Conservation (phyloP, 805 yeast species). For the Tetrapisispora namnaoensis region DNA sequence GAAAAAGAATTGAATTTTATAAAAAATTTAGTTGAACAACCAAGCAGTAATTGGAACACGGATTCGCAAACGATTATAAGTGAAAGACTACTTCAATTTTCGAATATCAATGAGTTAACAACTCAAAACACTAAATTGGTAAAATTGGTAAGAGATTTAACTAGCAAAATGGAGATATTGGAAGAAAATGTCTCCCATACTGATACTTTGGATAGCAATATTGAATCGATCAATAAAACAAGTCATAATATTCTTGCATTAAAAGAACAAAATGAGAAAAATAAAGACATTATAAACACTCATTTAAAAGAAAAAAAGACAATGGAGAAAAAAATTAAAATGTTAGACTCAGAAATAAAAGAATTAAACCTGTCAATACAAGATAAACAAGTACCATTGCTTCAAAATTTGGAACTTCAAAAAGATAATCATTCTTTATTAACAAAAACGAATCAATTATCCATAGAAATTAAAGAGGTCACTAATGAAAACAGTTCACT, state of each 20-base stretch:
- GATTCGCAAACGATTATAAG: slow-evolving; percentile 55
- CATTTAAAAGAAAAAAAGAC: not conserved
- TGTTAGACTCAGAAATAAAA: not conserved
- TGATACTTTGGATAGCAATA: not conserved
- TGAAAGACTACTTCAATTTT: slow-evolving; percentile 63
- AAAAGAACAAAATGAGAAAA: not conserved
- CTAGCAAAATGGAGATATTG: slow-evolving; percentile 59
- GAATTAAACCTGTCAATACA: not conserved
- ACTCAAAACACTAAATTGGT: slow-evolving; percentile 64
- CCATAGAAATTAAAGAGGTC: slow-evolving; percentile 23
- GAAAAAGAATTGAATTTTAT: slow-evolving; percentile 52
- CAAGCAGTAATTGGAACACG: slow-evolving; percentile 8
- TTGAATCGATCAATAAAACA: slow-evolving; percentile 48
- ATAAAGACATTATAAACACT: not conserved
- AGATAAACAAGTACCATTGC: not conserved
- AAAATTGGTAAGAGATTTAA: slow-evolving; percentile 47
- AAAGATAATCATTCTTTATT: not conserved
- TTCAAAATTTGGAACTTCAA: not conserved
- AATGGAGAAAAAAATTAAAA: not conserved
- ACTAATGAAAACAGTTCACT: slow-evolving; percentile 40
- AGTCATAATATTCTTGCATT: slow-evolving; percentile 46
- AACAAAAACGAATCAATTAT: not conserved
- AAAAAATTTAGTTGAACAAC: slow-evolving; percentile 35
- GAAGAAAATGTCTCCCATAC: slow-evolving; percentile 34
- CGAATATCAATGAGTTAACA: slow-evolving; percentile 56